Percentiles rank a stretch among this genome's conserved stretches.
Conservation (phyloP, 345 rosid species). For the Hibiscus mutabilis region DNA sequence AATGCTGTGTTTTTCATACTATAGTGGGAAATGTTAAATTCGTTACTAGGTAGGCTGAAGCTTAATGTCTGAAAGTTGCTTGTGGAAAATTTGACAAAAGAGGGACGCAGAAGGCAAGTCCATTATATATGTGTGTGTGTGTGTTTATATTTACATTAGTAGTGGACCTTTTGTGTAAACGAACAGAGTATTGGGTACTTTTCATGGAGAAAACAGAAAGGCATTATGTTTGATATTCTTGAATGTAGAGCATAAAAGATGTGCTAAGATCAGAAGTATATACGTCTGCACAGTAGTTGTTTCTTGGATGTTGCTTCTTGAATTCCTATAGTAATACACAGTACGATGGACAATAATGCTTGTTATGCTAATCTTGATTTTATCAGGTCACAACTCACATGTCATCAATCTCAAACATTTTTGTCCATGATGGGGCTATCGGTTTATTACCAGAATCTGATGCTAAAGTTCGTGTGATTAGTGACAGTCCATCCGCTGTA, state of each 20-base stretch:
- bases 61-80: neutral
- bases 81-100: neutral
- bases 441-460: conserved; percentile 19
- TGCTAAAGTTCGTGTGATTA: conserved; percentile 36
- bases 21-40: neutral
- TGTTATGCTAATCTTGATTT: neutral
- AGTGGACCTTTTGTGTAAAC: neutral
- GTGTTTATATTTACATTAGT: no score
- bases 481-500: conserved; percentile 30
- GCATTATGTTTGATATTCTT: neutral
- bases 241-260: neutral
- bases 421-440: conserved; percentile 32
- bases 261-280: neutral
- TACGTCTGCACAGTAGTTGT: neutral
- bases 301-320: neutral
- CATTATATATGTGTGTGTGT: neutral
- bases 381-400: conserved; percentile 26
- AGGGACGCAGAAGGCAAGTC: neutral
- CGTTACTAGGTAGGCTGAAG: conserved; percentile 1
- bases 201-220: neutral
- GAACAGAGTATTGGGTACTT: neutral
- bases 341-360: neutral
- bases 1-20: neutral
- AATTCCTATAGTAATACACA: neutral
- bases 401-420: conserved; percentile 25